These are phyloP conservation scores for Oxalis stricta DNA, from an alignment of 441 rosid species.

Conservation along the genomic window DNA sequence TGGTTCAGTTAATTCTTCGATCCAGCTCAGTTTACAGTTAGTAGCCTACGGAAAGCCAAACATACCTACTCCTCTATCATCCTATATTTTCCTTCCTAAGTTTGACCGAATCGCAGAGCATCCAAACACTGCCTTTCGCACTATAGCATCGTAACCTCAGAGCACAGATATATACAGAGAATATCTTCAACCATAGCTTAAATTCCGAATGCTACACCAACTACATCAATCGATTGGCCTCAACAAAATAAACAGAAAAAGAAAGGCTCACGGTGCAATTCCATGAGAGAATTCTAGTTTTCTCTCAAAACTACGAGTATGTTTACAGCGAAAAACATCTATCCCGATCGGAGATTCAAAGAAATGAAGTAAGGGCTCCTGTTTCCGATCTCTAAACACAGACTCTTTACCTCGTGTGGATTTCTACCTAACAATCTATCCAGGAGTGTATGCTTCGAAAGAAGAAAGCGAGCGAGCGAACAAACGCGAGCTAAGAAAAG, in stretches of 20 bases:
- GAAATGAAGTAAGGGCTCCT: too few species aligned
- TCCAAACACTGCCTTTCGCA: conserved; percentile 7
- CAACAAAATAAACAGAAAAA: conserved; percentile 7
- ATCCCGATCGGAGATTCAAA: too few species aligned
- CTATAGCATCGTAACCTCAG: conserved; percentile 11
- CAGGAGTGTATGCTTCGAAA: too few species aligned
- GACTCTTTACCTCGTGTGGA: too few species aligned
- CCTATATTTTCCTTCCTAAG: conserved; percentile 5
- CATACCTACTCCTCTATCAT: conserved; percentile 3
- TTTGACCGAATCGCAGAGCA: conserved; percentile 4
- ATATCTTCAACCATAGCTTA: conserved; percentile 15
- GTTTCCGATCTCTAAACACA: too few species aligned
- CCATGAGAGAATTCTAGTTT: conserved; percentile 5
- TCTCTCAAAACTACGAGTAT: too few species aligned
- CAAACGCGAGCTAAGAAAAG: too few species aligned
- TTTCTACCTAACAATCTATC: too few species aligned
- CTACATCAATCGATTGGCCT: conserved; percentile 5
- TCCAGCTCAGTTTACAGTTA: conserved; percentile 20
- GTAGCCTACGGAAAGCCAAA: too few species aligned
- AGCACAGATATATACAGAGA: conserved; percentile 8
- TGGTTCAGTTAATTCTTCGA: conserved; percentile 22
- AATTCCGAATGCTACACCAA: conserved; percentile 17
- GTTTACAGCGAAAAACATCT: too few species aligned
- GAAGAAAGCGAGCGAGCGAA: too few species aligned
- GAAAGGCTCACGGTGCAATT: conserved; percentile 11